Evolutionary conservation across 352 stramenopile genomes (phyloP), one percentile per base, ranked within the genome.

Genomic region (Phytopythium montanum): DNA sequence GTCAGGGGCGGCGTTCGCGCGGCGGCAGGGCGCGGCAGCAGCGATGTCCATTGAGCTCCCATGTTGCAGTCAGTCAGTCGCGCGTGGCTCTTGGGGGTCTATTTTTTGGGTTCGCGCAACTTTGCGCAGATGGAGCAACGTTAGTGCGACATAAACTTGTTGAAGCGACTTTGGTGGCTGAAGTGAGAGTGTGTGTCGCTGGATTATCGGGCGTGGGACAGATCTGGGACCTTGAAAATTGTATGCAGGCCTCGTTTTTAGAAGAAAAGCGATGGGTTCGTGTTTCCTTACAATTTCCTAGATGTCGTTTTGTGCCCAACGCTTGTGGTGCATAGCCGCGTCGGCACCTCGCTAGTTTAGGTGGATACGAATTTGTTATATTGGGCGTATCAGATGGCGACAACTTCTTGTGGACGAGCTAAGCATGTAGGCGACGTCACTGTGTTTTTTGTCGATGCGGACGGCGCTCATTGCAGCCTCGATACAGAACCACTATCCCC

Each of bases 1-100:
- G 58, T 25, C 31, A 69, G 31, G 29, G 64, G 55, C 9, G 45
- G 33, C 13, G 59, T 13, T 25, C 9, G 13, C 23, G 26, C 54
- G 16, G 7, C 5, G 41, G 2, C 5, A 3, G 31, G 8, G 14
- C 19, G 50, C 9, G 50, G 1, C n/a, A 14, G 19, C 4, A 52
- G 45, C 23, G 14, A 18, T 28, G 26, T 21, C 42, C 42, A 49
- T 4, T 21, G 50, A 2, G 31, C 50, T 13, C 50, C 50, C 50
- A 56, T 56, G 29, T 29, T n/a, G 49, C n/a, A 16, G 19, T n/a
- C n/a, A n/a, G n/a, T n/a, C n/a, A n/a, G n/a, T 29, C 18, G 39
- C 39, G 33, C 12, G 21, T 5, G 8, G 42, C 21, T 49, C 2
- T 13, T 50, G 12, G 44, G 44, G n/a, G n/a, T n/a, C n/a, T n/a